A percentile compares a stretch with the other conserved stretches of the same genome.
Evolutionary conservation across 78 protist species (phyloP).

Genomic region (Emiliania huxleyi): DNA sequence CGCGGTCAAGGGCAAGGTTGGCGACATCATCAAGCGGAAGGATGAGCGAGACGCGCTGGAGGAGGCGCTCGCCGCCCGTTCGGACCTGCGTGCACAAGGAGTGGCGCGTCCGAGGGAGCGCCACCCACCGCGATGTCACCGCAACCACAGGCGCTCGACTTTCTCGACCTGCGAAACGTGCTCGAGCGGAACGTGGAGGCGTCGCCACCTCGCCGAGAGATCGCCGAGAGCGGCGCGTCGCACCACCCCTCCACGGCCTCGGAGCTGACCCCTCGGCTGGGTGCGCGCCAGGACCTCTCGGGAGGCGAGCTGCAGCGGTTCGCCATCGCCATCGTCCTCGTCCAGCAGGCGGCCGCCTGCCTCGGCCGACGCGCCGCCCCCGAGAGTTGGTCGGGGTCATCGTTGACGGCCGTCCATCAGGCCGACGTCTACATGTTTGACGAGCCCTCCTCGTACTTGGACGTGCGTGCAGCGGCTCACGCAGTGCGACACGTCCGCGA

Average conservation of each 20-base stretch:
- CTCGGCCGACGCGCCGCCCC: too few relatives aligned
- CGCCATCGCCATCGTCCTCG: conserved; percentile 84
- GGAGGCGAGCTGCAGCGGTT: conserved; percentile 99
- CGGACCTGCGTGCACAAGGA: too few relatives aligned
- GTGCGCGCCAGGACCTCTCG: neutral
- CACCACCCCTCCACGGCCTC: too few relatives aligned
- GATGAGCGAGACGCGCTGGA: conserved; percentile 47
- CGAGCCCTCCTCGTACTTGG: conserved; percentile 98
- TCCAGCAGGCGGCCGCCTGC: conserved; percentile 45
- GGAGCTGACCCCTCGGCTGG: too few relatives aligned
- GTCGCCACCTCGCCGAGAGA: too few relatives aligned
- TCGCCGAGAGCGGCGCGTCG: too few relatives aligned
- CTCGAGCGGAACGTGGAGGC: conserved; percentile 70
- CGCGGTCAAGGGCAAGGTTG: conserved; percentile 89
- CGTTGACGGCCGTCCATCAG: conserved; percentile 49
- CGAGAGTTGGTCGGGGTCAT: too few relatives aligned
- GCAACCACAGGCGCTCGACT: neutral
- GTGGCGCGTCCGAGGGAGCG: too few relatives aligned
- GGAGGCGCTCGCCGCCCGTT: too few relatives aligned
- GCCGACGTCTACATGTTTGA: conserved; percentile 94
- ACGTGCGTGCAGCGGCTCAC: conserved; percentile 86
- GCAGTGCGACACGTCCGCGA: too few relatives aligned
- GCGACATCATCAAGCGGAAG: conserved; percentile 62
- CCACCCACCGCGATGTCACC: neutral
- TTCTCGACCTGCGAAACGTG: conserved; percentile 77